Conservation (phyloP, 1,284 basidiomycete genomes). For the Ceratobasidium sp. region DNA sequence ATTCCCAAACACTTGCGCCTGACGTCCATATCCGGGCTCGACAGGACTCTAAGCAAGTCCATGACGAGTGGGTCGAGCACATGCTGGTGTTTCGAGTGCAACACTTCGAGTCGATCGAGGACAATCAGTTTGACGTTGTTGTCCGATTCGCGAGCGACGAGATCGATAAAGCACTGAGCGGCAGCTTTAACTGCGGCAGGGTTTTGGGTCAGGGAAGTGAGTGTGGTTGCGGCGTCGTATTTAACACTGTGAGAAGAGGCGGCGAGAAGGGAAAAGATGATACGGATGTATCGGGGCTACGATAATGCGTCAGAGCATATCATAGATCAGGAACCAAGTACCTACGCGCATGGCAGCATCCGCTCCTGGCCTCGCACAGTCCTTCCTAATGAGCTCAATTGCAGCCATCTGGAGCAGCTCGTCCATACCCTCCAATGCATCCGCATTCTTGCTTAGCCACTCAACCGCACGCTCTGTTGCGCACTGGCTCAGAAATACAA, state of each 20-base stretch:
- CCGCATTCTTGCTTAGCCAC: conserved; percentile 86
- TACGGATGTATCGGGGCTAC: conserved; percentile 89
- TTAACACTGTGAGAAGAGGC: conserved; percentile 94
- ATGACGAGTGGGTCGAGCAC: conserved; percentile 93
- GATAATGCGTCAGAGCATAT: conserved; percentile 38
- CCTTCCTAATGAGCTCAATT: conserved; percentile 92
- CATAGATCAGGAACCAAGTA: conserved; percentile 35
- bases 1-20: conserved; percentile 90
- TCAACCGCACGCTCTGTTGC: conserved; percentile 91
- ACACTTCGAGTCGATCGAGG: conserved; percentile 85
- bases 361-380: conserved; percentile 67
- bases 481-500: conserved; percentile 90
- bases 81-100: conserved; percentile 88
- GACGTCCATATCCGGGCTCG: conserved; percentile 94
- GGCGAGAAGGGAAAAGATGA: conserved; percentile 94
- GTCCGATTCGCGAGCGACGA: conserved; percentile 94
- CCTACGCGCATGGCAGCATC: conserved; percentile 81
- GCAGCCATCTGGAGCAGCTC: conserved; percentile 96
- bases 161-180: conserved; percentile 86
- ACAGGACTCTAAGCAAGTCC: conserved; percentile 93
- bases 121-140: conserved; percentile 99
- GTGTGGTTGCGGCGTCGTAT: conserved; percentile 95
- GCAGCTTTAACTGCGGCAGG: conserved; percentile 96
- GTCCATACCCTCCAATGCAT: conserved; percentile 84
- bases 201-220: conserved; percentile 95